Conservation (phyloP, 768 basidiomycete species). For the Hygrocybe coccinea region DNA sequence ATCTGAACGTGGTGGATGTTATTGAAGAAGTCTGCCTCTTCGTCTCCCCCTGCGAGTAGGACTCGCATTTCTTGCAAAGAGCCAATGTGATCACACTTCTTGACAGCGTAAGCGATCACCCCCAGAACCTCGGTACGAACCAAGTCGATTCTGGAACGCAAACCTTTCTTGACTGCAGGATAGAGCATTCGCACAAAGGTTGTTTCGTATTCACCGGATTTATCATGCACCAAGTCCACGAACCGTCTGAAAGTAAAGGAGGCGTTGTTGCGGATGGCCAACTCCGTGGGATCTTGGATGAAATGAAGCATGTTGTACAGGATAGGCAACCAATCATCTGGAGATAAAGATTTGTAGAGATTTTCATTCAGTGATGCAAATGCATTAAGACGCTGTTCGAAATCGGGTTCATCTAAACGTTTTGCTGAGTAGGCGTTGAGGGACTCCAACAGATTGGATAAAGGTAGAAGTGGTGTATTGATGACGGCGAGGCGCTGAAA, state of each 20-base stretch:
- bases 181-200: conserved; percentile 63
- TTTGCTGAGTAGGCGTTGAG: conserved; percentile 84
- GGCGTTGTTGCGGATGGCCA: conserved; percentile 80
- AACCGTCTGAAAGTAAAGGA: conserved; percentile 73
- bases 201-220: conserved; percentile 41
- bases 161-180: conserved; percentile 73
- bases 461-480: conserved; percentile 40
- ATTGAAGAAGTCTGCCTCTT: conserved; percentile 95
- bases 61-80: conserved; percentile 74
- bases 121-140: conserved; percentile 81
- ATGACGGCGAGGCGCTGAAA: conserved; percentile 50
- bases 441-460: conserved; percentile 54
- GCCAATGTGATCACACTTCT: conserved; percentile 52
- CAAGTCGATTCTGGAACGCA: conserved; percentile 76
- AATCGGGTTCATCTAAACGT: conserved; percentile 88
- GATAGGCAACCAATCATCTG: conserved; percentile 72
- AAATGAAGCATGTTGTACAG: conserved; percentile 79
- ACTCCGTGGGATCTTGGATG: conserved; percentile 84
- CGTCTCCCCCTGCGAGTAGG: conserved; percentile 80
- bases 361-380: conserved; percentile 73
- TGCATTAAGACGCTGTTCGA: conserved; percentile 74
- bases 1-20: conserved; percentile 92
- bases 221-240: conserved; percentile 52
- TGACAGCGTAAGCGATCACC: conserved; percentile 72
- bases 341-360: conserved; percentile 45